Percentiles rank a stretch among this genome's conserved stretches.
phyloP scores from a whole-genome alignment of 176 grass and related monocot genomes.

The Triticum urartu region DNA sequence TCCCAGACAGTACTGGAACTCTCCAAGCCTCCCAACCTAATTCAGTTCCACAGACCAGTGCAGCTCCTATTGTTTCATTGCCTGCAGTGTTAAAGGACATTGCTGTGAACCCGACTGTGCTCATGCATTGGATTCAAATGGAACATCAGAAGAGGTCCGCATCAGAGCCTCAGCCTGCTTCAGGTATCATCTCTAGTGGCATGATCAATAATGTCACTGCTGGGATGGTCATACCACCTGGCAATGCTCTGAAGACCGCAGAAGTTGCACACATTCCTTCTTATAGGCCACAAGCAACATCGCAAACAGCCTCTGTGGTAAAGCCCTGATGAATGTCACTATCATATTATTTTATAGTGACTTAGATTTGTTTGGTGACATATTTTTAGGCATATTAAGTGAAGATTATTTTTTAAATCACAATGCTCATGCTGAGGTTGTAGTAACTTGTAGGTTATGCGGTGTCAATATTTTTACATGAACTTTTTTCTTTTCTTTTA shows the following conservation, averaged over 20 bases:
- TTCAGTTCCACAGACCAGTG: conserved; percentile 38
- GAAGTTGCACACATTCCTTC: conserved; percentile 47
- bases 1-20: conserved; percentile 25
- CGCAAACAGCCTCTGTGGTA: conserved; percentile 38
- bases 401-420: neutral
- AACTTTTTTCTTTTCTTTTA: neutral
- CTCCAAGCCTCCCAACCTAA: conserved; percentile 29
- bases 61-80: conserved; percentile 47
- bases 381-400: conserved; percentile 8
- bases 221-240: conserved; percentile 47
- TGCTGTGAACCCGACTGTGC: conserved; percentile 69
- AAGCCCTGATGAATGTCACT: conserved; percentile 2
- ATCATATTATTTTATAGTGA: conserved; percentile 10
- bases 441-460: neutral
- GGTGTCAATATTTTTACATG: neutral
- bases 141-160: conserved; percentile 65
- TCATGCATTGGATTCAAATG: conserved; percentile 79
- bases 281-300: conserved; percentile 35
- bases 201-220: conserved; percentile 28
- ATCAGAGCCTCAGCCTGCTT: conserved; percentile 46
- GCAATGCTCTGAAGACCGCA: conserved; percentile 26
- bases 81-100: conserved; percentile 71
- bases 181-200: conserved; percentile 31
- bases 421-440: neutral
- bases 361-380: neutral